These are phyloP conservation scores for Chlamydomonas eustigma DNA, from an alignment of 139 green algal genomes.

Conservation along the genomic window DNA sequence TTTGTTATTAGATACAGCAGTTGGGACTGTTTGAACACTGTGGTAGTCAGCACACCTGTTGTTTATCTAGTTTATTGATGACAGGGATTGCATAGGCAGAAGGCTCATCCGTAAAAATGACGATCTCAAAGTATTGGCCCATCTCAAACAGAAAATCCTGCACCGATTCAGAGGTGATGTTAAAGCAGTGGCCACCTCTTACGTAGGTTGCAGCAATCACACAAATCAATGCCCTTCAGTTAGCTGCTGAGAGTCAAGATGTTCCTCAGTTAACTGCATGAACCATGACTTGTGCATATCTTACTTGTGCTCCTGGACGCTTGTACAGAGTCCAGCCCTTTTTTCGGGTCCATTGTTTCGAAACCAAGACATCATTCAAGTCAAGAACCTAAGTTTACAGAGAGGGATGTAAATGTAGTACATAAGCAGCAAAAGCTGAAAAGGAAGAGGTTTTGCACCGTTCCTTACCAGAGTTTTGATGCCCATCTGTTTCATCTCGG, in stretches of 20 bases:
- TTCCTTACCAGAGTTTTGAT: conserved; percentile 9
- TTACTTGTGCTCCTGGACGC: conserved; percentile 67
- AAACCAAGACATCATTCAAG: conserved; percentile 88
- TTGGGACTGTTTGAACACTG: too few relatives aligned
- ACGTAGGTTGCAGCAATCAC: too few relatives aligned
- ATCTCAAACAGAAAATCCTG: conserved; percentile 88
- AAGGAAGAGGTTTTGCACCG: too few relatives aligned
- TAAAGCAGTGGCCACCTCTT: too few relatives aligned
- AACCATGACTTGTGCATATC: too few relatives aligned
- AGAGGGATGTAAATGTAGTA: too few relatives aligned
- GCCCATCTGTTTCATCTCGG: conserved; percentile 4
- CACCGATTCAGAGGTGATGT: neutral
- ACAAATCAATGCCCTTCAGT: too few relatives aligned
- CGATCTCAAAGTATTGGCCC: conserved; percentile 88
- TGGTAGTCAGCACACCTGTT: conserved; percentile 8
- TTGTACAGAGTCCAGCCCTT: conserved; percentile 85
- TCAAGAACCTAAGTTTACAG: conserved; percentile 96
- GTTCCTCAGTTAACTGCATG: too few relatives aligned
- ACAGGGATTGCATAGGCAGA: conserved; percentile 86
- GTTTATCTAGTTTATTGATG: conserved; percentile 84
- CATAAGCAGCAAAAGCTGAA: too few relatives aligned
- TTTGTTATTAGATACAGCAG: too few relatives aligned
- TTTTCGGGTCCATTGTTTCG: conserved; percentile 86
- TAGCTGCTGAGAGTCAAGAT: too few relatives aligned
- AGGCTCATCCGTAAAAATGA: conserved; percentile 88